Base-by-base conservation (phyloP, 148 eudicot genomes). In the Amaranthus cruentus region DNA sequence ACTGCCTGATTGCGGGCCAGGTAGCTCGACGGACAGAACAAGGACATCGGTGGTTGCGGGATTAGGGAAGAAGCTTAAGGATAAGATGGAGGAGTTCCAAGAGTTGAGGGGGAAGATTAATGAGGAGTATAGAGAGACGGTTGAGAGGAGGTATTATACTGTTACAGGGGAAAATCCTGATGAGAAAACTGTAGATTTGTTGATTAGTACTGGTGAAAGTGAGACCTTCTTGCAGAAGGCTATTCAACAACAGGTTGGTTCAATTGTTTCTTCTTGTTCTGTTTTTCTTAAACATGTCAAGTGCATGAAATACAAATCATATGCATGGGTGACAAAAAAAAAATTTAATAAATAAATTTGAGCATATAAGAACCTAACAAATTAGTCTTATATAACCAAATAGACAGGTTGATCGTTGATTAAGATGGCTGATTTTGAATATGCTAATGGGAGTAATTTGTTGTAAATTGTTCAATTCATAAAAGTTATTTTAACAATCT, bases 111-210 rank as follows among this genome's bases (percentile, higher is more conserved):
- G 76, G 50, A 80, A 46, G 75, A 89, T 91, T 60, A 74, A 83
- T 4, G 79, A 54, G 8, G 97, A 94, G 84, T 87, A 94, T 65
- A 86, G 81, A 54, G 98, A 94, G 75, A 94, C 96, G 0, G 88
- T 94, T 38, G 83, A 87, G 83, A 76, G 98, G 55, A 73, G 98
- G 78, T 91, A 91, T 76, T 94, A 56, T 67, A 91, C 97, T 0
- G 98, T 94, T 3, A 94, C 97, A 0, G 98, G 98, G 0, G 98
- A 94, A 68, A 91, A 84, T 61, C 87, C 97, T 0, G 89, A 88
- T 62, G 98, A 91, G 71, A 70, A 81, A 15, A 81, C 84, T 0
- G 81, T 94, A 4, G 97, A 94, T 53, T 51, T 60, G 68, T 68
- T 94, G 83, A 89, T 91, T 12, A 84, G 88, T 38, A 94, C 95